Base-by-base conservation (phyloP, 345 rosid species). In the Eucalyptus fibrosa region DNA sequence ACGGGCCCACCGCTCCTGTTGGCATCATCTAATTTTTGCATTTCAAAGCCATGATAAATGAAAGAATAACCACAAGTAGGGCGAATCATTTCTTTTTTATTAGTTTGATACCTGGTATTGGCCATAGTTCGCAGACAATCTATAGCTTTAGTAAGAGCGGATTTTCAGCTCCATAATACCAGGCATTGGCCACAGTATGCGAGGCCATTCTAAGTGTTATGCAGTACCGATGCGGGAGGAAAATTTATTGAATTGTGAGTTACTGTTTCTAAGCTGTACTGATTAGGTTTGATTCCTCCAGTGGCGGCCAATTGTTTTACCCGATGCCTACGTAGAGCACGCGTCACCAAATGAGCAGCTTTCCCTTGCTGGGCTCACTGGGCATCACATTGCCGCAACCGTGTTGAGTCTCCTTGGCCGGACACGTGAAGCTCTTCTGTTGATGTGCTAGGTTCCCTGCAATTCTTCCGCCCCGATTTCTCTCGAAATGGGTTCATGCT, bases 231-330 rank as follows among this genome's bases (percentile, higher is more conserved):
- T 77, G 85, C 9, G 12, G 2, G 24, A 37, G 85, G 85, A 77
- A 77, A 40, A 77, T 23, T 77, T 77, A 21, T 12, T 77, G 30
- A 77, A 21, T 40, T 77, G 47, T 77, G 47, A 77, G 47, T 11
- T 77, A 77, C 85, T 17, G 3, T 86, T 62, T 51, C 16, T 16
- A 87, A 87, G 34, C 47, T 87, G 44, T 69, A 42, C 60, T 80
- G 77, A 50, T 37, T 5, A 67, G 49, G 82, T 47, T 86, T 81
- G 32, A 16, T 17, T 69, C n/a, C 45, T 90, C n/a, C 93, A 97
- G 99, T 97, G 99, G 99, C 95, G 99, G 81, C 99, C 99, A 7
- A 94, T 97, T 87, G 97, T 95, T 65, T 92, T 97, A 92, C 99
- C 97, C 5, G 98, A 96, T 94, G 94, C 92, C 90, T 97, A 97